A percentile compares a stretch with the other conserved stretches of the same genome.
Evolutionary conservation across 1,139 yeast species (phyloP).

Genomic region (Saccharomyces hybrid): DNA sequence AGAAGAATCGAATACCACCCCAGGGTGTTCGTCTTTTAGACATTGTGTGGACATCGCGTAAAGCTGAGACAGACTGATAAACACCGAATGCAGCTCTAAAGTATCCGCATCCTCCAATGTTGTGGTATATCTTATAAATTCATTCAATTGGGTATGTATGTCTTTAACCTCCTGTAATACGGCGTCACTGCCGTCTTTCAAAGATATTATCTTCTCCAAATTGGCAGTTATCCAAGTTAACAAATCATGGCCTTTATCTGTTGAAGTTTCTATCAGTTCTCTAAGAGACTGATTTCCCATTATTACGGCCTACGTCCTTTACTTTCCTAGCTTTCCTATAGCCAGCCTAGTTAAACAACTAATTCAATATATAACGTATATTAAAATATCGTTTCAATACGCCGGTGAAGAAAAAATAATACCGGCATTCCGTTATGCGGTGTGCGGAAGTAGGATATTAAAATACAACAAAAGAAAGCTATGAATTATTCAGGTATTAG

Average conservation of each 20-base stretch:
- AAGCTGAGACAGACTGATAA: conserved; percentile 20
- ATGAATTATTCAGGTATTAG: background rate
- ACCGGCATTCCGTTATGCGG: background rate
- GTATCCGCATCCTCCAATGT: conserved; percentile 9
- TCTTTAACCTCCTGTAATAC: conserved; percentile 5
- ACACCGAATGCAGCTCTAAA: conserved; percentile 19
- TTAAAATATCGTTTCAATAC: background rate
- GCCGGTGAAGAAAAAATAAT: background rate
- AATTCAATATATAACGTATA: background rate
- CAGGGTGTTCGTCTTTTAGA: conserved; percentile 15
- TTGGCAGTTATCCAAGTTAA: conserved; percentile 18
- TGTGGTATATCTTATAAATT: conserved; percentile 12
- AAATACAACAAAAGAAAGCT: background rate
- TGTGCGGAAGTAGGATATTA: background rate
- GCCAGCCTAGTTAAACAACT: background rate
- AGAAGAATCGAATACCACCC: conserved; percentile 25
- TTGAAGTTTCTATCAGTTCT: conserved; percentile 4
- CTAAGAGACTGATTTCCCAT: background rate
- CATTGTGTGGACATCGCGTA: conserved; percentile 15
- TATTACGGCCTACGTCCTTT: background rate
- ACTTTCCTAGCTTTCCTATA: background rate
- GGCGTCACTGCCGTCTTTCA: conserved; percentile 3
- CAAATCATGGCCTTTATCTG: conserved; percentile 16
- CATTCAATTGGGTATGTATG: conserved; percentile 11
- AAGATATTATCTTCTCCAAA: conserved; percentile 11